These are phyloP conservation scores for Dimargaris xerosporica DNA, from an alignment of 192 early-diverging fungal genomes.

Conservation along the genomic window DNA sequence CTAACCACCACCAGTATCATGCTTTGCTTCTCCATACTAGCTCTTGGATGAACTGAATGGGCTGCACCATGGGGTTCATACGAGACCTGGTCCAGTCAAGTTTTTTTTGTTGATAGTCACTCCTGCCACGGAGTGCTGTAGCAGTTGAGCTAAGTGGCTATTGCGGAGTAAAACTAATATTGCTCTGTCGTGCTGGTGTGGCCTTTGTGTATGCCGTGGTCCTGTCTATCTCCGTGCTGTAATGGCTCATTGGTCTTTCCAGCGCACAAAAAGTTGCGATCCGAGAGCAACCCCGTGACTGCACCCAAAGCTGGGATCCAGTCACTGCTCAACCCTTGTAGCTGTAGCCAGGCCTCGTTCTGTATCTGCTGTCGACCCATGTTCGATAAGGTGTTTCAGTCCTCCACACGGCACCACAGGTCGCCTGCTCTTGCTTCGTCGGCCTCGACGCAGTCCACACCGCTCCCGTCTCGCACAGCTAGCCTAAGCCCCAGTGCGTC, in stretches of 20 bases:
- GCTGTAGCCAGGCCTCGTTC: constrained; percentile 19
- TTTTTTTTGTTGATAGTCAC: no score
- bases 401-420: constrained; percentile 18
- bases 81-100: constrained; percentile 1
- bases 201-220: constrained; percentile 12
- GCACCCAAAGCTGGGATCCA: constrained; percentile 17
- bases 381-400: constrained; percentile 21
- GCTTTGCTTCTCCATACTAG: constrained; percentile 14
- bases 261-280: not conserved
- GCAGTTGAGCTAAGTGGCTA: no score
- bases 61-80: not conserved
- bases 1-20: no score
- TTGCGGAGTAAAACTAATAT: no score
- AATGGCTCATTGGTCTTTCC: not conserved
- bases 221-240: not conserved
- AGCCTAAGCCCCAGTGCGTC: not conserved
- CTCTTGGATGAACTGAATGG: not conserved
- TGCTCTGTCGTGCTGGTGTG: not conserved
- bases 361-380: constrained; percentile 28
- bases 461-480: not conserved
- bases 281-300: not conserved
- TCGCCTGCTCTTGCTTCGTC: not conserved
- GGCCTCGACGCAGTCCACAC: constrained; percentile 9
- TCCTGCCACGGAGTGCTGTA: no score
- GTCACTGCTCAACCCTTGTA: constrained; percentile 30